Evolutionary conservation across 2,329 filamentous ascomycete genomes (phyloP), one percentile per base, ranked within the genome.

Genomic region (Nemania abortiva): DNA sequence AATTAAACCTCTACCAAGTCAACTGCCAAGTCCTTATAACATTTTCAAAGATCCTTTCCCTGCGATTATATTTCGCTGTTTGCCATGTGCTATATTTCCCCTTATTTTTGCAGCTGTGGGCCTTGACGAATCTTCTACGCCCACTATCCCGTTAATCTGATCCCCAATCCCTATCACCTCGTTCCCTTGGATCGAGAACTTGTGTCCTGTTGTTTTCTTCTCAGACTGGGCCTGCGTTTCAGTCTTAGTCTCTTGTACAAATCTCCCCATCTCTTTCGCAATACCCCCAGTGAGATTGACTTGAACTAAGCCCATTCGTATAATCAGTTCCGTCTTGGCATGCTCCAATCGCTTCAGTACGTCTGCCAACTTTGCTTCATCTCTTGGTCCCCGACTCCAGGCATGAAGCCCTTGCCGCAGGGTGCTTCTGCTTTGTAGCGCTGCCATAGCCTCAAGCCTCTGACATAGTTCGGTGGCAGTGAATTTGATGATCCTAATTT

Each of bases 111-210:
- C 61, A 52, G 18, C 34, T 10, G 42, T 57, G 6, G 61, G 53
- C n/a, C 29, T 37, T 42, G n/a, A 15, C 42, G 15, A 49, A 6
- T 3, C 24, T 56, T 64, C 61, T 6, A 54, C n/a, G 2, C n/a
- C 61, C 29, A 64, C n/a, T 37, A 64, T 64, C 5, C 53, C 45
- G 10, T 64, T 57, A 20, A 57, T 5, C 22, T 64, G 61, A 29
- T 57, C 45, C 11, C 24, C 61, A 9, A 13, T 15, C 5, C 27
- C 53, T 1, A 2, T 57, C 5, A 18, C 27, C 20, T n/a, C 31
- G 29, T 63, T 63, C 6, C 29, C 53, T 39, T 64, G 24, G 4
- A 64, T 64, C 29, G 49, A 31, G 6, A 64, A 57, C 9, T 34
- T 20, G 10, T 54, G 27, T 22, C 15, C 29, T 18, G 15, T 6